Percentiles rank a stretch among this genome's conserved stretches.
These are phyloP conservation scores for Trypanosoma boissoni DNA, from an alignment of 208 protist species.

Conservation along the genomic window DNA sequence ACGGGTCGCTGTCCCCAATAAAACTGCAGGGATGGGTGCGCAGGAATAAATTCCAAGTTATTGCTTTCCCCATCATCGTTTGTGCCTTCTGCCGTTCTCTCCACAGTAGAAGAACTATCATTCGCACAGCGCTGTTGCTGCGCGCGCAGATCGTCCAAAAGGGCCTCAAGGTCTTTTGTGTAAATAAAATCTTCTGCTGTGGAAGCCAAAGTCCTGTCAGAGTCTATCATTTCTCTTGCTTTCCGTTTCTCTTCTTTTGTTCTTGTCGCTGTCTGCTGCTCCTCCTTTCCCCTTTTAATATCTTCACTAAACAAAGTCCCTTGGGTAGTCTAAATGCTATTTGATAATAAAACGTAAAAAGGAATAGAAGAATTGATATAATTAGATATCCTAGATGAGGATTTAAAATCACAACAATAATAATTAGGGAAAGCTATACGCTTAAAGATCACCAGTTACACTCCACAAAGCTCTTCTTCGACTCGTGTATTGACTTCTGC, in stretches of 20 bases:
- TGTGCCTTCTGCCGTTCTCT: too few relatives aligned
- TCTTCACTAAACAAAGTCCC: background rate
- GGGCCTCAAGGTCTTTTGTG: conserved; percentile 8
- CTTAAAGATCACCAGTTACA: too few relatives aligned
- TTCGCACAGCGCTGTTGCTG: too few relatives aligned
- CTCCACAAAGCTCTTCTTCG: too few relatives aligned
- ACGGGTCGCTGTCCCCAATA: conserved; percentile 46
- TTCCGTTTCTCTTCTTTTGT: background rate
- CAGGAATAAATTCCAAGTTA: too few relatives aligned
- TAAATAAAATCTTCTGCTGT: background rate
- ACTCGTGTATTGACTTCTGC: too few relatives aligned
- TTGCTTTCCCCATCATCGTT: too few relatives aligned
- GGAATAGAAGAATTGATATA: too few relatives aligned
- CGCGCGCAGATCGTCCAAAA: conserved; percentile 5
- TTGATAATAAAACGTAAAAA: background rate
- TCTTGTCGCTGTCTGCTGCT: too few relatives aligned
- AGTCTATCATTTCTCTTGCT: background rate
- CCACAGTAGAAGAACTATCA: too few relatives aligned
- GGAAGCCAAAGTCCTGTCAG: background rate
- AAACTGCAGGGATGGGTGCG: conserved; percentile 58
- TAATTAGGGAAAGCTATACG: too few relatives aligned
- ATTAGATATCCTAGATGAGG: background rate
- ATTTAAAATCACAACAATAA: background rate
- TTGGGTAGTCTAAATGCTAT: background rate
- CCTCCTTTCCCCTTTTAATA: background rate